Conservation (phyloP, 2,329 filamentous ascomycete genomes). For the Mycogone perniciosa region DNA sequence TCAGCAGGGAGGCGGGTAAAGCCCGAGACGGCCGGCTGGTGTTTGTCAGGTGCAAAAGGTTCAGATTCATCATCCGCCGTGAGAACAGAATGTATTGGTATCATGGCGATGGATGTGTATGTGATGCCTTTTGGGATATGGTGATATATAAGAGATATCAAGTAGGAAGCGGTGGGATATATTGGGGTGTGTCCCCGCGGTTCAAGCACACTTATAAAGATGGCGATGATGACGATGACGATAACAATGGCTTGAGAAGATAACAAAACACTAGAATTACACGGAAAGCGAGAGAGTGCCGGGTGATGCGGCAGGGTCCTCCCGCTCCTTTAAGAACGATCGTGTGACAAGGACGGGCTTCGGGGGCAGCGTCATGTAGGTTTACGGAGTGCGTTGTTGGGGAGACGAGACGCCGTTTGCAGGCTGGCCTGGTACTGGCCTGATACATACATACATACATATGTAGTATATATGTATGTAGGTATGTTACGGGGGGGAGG, state of each 20-base stretch:
- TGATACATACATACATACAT: neutral
- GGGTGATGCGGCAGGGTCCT: slow-evolving; percentile 9
- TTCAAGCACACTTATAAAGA: neutral
- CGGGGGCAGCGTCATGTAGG: slow-evolving; percentile 12
- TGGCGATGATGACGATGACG: too few relatives aligned
- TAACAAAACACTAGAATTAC: slow-evolving; percentile 7
- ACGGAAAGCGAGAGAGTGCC: slow-evolving; percentile 8
- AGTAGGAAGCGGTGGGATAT: neutral
- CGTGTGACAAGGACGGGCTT: slow-evolving; percentile 12
- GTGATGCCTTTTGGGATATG: neutral
- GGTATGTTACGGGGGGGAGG: neutral
- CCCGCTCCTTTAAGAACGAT: slow-evolving; percentile 12
- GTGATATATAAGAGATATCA: neutral
- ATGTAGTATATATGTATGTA: neutral
- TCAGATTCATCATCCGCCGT: slow-evolving; percentile 9
- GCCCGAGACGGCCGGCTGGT: slow-evolving; percentile 12
- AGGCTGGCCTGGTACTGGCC: slow-evolving; percentile 4
- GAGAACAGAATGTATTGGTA: slow-evolving; percentile 4
- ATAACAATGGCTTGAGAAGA: too few relatives aligned
- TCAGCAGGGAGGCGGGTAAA: slow-evolving; percentile 30
- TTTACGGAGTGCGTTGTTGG: slow-evolving; percentile 15
- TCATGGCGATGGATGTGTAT: slow-evolving; percentile 6
- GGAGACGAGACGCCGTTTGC: slow-evolving; percentile 12
- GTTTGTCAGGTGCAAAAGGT: slow-evolving; percentile 1
- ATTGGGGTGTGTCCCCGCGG: slow-evolving; percentile 1